Base-by-base conservation (phyloP, 2,329 filamentous ascomycete genomes). In the Pseudocercospora crystallina region DNA sequence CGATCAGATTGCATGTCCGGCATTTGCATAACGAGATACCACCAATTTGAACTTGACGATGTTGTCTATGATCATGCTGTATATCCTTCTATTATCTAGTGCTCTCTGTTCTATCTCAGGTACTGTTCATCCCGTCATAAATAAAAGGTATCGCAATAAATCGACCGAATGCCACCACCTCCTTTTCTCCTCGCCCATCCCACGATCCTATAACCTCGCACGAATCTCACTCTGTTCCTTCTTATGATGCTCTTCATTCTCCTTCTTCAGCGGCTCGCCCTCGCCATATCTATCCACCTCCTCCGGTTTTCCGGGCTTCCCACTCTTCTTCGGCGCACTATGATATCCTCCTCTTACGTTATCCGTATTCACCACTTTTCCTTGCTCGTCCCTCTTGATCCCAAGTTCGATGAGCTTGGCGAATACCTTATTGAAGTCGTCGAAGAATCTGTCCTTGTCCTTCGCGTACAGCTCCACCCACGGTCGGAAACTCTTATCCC, bases 371-470 rank as follows among this genome's bases (percentile, higher is more conserved):
- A 74, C 65, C 34, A 85, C 69, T 7, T 65, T 72, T 0, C 80
- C 82, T 7, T 72, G 63, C 8, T 64, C 75, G 61, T 85, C 81
- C 35, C 82, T 72, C 42, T 67, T 61, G 49, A 85, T 82, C 0
- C 82, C 82, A 55, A 85, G 65, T 67, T 85, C 82, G 44, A 85
- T 61, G 65, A 85, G 61, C 68, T 84, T 84, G 9, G 73, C 76
- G 64, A 85, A 85, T 0, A 75, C 82, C 50, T 74, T 74, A 11
- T 74, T 63, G 60, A 85, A 85, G 62, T 85, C 76, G 39, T 74
- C 73, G 60, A 83, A 85, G 71, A 85, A 85, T 38, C 75, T 54
- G 0, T 84, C 81, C 66, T 83, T 83, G 60, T 85, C 80, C 43
- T 76, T 69, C 3, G 81, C 81, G 61, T 85, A 85, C 53, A 71